A percentile compares a stretch with the other conserved stretches of the same genome.
These are phyloP conservation scores for Schoenoplectus triqueter DNA, from an alignment of 202 grass and related monocot species.

Conservation along the genomic window DNA sequence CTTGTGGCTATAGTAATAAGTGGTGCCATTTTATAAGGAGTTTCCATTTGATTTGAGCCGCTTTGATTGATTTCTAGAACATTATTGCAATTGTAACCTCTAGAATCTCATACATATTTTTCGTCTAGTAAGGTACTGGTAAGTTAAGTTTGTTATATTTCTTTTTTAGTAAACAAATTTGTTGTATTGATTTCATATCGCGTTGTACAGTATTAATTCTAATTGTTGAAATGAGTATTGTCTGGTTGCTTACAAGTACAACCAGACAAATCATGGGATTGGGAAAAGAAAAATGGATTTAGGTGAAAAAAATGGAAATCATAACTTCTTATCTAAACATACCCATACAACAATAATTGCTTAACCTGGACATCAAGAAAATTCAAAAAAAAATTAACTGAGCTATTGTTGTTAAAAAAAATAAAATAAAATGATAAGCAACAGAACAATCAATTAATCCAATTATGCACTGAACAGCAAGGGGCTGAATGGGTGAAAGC, in stretches of 20 bases:
- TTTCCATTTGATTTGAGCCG: background rate
- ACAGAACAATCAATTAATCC: background rate
- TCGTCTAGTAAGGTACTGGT: background rate
- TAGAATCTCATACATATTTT: background rate
- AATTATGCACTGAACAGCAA: background rate
- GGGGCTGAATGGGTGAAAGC: background rate
- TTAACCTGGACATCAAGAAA: too few species aligned
- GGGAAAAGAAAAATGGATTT: background rate
- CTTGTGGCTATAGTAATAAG: background rate
- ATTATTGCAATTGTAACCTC: background rate
- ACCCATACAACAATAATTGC: background rate
- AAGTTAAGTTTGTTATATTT: background rate
- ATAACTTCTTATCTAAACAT: background rate
- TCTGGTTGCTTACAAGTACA: background rate
- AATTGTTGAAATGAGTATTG: background rate
- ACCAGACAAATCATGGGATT: background rate
- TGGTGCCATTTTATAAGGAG: background rate
- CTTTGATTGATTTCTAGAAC: background rate
- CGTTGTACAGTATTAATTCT: background rate
- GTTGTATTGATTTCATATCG: background rate
- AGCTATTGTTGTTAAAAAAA: background rate
- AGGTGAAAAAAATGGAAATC: background rate
- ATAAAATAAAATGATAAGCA: background rate
- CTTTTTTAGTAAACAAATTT: background rate
- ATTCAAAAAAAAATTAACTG: background rate